A percentile compares a stretch with the other conserved stretches of the same genome.
Evolutionary conservation across 1,139 yeast species (phyloP).

Genomic region (Hansenula sp.): DNA sequence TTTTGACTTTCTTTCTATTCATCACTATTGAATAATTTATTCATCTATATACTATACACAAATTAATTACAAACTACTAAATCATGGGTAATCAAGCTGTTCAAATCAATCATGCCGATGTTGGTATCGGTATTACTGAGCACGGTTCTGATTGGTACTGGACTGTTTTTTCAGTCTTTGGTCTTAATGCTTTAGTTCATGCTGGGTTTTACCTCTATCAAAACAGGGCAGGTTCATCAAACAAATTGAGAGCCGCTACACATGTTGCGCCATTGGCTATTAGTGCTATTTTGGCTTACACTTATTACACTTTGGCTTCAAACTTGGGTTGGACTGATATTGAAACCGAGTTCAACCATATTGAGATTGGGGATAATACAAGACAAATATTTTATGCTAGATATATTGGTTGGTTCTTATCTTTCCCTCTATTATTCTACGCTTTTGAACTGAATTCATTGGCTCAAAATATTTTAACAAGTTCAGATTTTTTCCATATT

Average conservation of each 20-base stretch:
- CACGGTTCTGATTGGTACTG: conserved; percentile 72
- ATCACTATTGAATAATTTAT: neutral
- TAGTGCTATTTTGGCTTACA: conserved; percentile 42
- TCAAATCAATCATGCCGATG: conserved; percentile 47
- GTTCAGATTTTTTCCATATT: conserved; percentile 20
- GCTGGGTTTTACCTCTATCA: conserved; percentile 33
- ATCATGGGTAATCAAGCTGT: conserved; percentile 43
- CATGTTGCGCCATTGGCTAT: conserved; percentile 27
- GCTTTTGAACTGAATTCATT: conserved; percentile 21
- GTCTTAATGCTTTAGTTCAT: conserved; percentile 39
- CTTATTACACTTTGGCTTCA: conserved; percentile 64
- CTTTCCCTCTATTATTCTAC: conserved; percentile 32
- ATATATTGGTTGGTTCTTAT: conserved; percentile 64
- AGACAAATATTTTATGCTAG: conserved; percentile 67
- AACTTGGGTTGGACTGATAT: conserved; percentile 61
- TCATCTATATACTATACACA: too few species aligned
- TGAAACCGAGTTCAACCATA: conserved; percentile 53
- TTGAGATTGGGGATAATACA: conserved; percentile 26
- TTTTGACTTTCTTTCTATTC: too few species aligned
- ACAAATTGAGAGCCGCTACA: conserved; percentile 6
- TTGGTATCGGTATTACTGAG: conserved; percentile 49
- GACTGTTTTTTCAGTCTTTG: conserved; percentile 57
- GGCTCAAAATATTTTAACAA: conserved; percentile 10
- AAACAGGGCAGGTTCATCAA: conserved; percentile 23
- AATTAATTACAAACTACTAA: neutral